Conservation (phyloP, 83 land plant species). For the Picea abies region DNA sequence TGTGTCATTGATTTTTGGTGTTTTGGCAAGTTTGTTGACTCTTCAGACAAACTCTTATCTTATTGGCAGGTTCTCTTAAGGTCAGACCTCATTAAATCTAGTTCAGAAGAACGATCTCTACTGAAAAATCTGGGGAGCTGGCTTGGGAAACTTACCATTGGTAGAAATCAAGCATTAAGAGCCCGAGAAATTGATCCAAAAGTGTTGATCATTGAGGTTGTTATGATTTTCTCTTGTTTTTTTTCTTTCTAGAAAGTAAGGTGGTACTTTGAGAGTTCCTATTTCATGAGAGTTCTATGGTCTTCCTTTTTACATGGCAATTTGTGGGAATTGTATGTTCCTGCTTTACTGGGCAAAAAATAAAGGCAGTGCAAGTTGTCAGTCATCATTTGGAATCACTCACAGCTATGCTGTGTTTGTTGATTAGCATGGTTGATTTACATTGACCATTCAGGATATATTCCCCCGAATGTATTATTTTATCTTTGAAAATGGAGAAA, state of each 20-base stretch:
- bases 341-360: not conserved
- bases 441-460: not conserved
- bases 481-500: too few species aligned
- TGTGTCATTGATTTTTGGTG: not conserved
- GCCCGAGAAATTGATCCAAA: constrained; percentile 97
- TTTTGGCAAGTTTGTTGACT: not conserved
- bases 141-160: constrained; percentile 99
- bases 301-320: not conserved
- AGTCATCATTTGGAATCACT: too few species aligned
- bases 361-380: too few species aligned
- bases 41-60: not conserved
- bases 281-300: not conserved
- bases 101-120: constrained; percentile 96
- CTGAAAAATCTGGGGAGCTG: constrained; percentile 98
- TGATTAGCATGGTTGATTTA: not conserved
- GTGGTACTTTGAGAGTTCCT: not conserved
- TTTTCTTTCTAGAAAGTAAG: not conserved
- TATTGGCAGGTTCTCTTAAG: constrained; percentile 79
- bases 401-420: too few species aligned
- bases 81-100: constrained; percentile 96
- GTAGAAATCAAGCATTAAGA: constrained; percentile 84
- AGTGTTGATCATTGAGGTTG: constrained; percentile 82
- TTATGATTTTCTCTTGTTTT: not conserved
- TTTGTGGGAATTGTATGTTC: constrained; percentile 7
- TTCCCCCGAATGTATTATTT: too few species aligned